Base-by-base conservation (phyloP, 495 filamentous ascomycete species). In the Parathielavia hyrcaniae region DNA sequence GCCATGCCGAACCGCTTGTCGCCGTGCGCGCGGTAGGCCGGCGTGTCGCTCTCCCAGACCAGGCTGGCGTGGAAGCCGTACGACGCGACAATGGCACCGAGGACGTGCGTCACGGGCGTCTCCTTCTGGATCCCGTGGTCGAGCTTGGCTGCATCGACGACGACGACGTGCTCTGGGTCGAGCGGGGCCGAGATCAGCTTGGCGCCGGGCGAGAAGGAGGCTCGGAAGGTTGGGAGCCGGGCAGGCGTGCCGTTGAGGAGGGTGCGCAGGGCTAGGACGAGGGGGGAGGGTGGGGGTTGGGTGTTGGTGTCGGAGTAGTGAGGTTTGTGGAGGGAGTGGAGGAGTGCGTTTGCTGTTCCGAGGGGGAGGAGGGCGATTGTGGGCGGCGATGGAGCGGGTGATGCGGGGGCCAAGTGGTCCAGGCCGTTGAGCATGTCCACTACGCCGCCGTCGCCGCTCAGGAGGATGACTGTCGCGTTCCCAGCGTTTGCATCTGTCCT, bases 271-370 rank as follows among this genome's bases (percentile, higher is more conserved):
- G 75, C 76, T 61, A 77, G 66, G 16, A 80, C 76, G 22, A 78
- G 64, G 45, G 67, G 59, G 22, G 70, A 67, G 4, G 71, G 62
- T 9, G 5, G 0, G 22, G 22, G 3, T 4, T 20, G 19, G 52
- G 36, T 4, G 11, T 39, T 11, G 53, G 61, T 14, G 32, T 54
- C 19, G 22, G 50, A 4, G 38, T 64, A 65, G 8, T 65, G 63
- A 0, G 69, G 65, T 36, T 71, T 74, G 67, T 82, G 79, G 8
- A 77, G 58, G 4, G 89, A 95, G 65, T 84, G 80, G 39, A 90
- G 88, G 59, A 96, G 81, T 3, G 91, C 92, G 71, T 96, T 97
- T 23, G 87, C 92, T 3, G 92, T 96, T 3, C 92, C 92, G 17
- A 91, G 78, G 1, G 90, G 86, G 5, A 96, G 70, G 26, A 93